A percentile compares a stretch with the other conserved stretches of the same genome.
Evolutionary conservation across 73 alveolate genomes (phyloP).

Genomic region (Symbiodinium natans): DNA sequence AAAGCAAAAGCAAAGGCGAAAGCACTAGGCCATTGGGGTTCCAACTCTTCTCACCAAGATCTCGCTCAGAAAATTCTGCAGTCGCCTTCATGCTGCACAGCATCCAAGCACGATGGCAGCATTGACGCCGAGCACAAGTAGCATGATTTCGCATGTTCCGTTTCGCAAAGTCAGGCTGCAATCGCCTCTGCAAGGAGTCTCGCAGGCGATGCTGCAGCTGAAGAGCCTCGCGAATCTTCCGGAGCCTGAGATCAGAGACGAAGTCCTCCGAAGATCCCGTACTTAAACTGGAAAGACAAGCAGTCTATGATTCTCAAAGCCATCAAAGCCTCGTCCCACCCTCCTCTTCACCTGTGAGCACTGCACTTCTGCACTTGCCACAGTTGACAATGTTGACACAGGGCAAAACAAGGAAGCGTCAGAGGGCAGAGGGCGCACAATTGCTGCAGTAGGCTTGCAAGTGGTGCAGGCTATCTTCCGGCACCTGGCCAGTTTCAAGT

Average conservation of each 20-base stretch:
- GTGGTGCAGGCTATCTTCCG: neutral
- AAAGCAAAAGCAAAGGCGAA: too few species aligned
- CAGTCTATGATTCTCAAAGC: neutral
- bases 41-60: constrained; percentile 64
- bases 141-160: too few species aligned
- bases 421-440: too few species aligned
- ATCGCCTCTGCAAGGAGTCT: neutral
- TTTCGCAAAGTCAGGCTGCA: neutral
- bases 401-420: too few species aligned
- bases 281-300: too few species aligned
- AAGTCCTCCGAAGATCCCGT: too few species aligned
- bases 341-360: neutral
- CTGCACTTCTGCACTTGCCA: neutral
- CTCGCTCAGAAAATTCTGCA: constrained; percentile 51
- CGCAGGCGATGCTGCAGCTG: neutral
- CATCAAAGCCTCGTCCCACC: neutral
- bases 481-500: too few species aligned
- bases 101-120: neutral
- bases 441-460: neutral
- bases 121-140: too few species aligned
- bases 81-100: constrained; percentile 16
- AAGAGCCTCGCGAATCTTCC: neutral
- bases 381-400: neutral
- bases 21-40: neutral
- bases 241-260: neutral